A percentile compares a stretch with the other conserved stretches of the same genome.
These are phyloP conservation scores for Saccharomycopsis fermentans DNA, from an alignment of 805 yeast species.

Conservation along the genomic window DNA sequence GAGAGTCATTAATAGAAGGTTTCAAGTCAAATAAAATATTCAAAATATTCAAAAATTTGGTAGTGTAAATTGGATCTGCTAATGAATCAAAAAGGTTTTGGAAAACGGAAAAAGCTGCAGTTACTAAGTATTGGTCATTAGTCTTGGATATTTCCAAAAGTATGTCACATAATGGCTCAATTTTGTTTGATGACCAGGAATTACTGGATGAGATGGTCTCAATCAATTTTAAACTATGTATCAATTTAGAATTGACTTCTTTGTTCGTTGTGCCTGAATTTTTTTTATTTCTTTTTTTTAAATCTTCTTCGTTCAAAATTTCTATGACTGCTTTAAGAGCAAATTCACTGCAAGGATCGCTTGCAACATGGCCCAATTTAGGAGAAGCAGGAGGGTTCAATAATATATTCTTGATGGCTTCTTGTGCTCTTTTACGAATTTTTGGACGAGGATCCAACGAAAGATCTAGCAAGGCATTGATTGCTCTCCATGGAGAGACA, in stretches of 20 bases:
- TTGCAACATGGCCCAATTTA: slow-evolving; percentile 65
- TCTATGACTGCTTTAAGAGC: slow-evolving; percentile 46
- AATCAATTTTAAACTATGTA: slow-evolving; percentile 72
- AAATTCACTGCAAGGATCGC: slow-evolving; percentile 57
- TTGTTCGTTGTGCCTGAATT: background rate
- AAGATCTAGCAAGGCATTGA: slow-evolving; percentile 66
- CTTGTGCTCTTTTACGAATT: slow-evolving; percentile 90
- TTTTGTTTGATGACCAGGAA: slow-evolving; percentile 70
- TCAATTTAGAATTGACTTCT: slow-evolving; percentile 34
- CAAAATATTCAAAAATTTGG: slow-evolving; percentile 52
- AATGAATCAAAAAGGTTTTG: slow-evolving; percentile 67
- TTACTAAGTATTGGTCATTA: slow-evolving; percentile 75
- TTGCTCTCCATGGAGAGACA: slow-evolving; percentile 66
- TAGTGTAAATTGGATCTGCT: slow-evolving; percentile 49
- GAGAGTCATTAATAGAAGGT: slow-evolving; percentile 75
- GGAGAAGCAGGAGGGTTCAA: slow-evolving; percentile 65
- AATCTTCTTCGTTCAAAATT: slow-evolving; percentile 29
- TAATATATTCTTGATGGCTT: slow-evolving; percentile 63
- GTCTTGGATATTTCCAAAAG: slow-evolving; percentile 69
- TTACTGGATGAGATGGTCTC: slow-evolving; percentile 58
- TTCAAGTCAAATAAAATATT: slow-evolving; percentile 66
- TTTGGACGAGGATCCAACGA: slow-evolving; percentile 87
- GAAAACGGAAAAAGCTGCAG: slow-evolving; percentile 74
- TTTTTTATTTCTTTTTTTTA: slow-evolving; percentile 24
- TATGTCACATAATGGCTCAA: slow-evolving; percentile 66